Evolutionary conservation across 345 rosid species (phyloP).

Genomic region (Kernera saxatilis): DNA sequence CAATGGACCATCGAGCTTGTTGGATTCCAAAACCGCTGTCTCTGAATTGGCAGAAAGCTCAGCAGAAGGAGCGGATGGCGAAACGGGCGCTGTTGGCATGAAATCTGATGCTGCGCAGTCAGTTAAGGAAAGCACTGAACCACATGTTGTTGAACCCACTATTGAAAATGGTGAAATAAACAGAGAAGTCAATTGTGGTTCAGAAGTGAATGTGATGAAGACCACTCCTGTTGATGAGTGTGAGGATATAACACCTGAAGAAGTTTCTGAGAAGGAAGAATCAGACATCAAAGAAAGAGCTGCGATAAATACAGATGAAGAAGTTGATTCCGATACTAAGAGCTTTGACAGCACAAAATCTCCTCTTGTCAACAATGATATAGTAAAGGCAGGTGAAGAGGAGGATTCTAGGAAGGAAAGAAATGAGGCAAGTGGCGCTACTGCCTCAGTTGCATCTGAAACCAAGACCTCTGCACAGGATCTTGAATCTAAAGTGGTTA

Average conservation of each 20-base stretch:
- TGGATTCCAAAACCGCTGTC: constrained; percentile 15
- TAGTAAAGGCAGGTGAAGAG: neutral
- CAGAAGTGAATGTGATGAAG: constrained; percentile 4
- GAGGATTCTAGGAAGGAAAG: neutral
- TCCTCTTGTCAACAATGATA: neutral
- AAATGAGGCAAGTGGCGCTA: constrained; percentile 1
- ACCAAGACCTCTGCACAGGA: constrained; percentile 7
- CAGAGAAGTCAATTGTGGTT: constrained; percentile 14
- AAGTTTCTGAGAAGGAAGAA: constrained; percentile 1
- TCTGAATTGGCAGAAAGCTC: constrained; percentile 21
- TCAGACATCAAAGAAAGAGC: constrained; percentile 8
- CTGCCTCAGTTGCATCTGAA: constrained; percentile 19
- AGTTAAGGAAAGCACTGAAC: constrained; percentile 12
- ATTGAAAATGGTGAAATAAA: constrained; percentile 10
- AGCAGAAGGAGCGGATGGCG: constrained; percentile 12
- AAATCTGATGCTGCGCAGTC: constrained; percentile 18
- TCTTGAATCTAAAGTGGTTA: constrained; percentile 22
- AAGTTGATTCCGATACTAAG: neutral
- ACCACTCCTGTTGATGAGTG: constrained; percentile 9
- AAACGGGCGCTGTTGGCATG: neutral
- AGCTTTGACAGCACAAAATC: neutral
- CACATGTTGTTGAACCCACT: neutral
- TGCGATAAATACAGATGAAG: constrained; percentile 5
- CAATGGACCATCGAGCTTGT: constrained; percentile 13
- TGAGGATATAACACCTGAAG: constrained; percentile 6